Evolutionary conservation across 768 basidiomycete genomes (phyloP), one percentile per base, ranked within the genome.

Genomic region (Collybiopsis luxurians): DNA sequence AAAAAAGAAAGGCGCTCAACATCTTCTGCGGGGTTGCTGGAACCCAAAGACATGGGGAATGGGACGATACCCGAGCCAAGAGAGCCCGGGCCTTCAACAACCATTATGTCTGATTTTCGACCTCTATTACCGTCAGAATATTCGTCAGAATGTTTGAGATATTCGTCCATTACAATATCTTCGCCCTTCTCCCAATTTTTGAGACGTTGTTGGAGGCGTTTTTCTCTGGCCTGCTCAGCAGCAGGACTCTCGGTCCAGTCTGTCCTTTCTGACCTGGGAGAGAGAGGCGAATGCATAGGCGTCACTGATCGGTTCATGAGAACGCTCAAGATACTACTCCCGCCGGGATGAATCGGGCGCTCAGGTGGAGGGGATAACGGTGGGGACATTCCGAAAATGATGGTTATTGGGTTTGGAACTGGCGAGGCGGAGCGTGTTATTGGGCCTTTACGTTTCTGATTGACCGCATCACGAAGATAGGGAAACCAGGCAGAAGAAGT

Each of bases 311-410:
- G 77, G 60, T 70, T 80, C 69, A 78, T 78, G 30, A 81, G 67
- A 47, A 82, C 61, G 59, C 72, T 78, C 53, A 82, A 63, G 6
- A 84, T 58, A 34, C 74, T 72, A 13, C 64, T 73, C 23, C 66
- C 67, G 1, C 63, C 63, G 2, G 71, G 59, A 24, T 66, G 56
- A 4, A 63, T 44, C 2, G 69, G 62, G 26, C 54, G 53, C 36
- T 64, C 70, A 47, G 63, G 61, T 10, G 81, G 73, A n/a, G 81
- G 78, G 13, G 83, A 73, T n/a, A 93, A 72, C 3, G 90, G 74
- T 26, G 94, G 92, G 0, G 89, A 86, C 64, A 92, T 84, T n/a
- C 93, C 92, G 63, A 96, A 90, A 17, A 97, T 77, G 46, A 97
- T 92, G 7, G 87, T 83, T 63, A 87, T 90, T 2, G 93, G 91